Percentiles rank a stretch among this genome's conserved stretches.
Conservation (phyloP, 1,284 basidiomycete species). For the Moesziomyces parantarcticus region DNA sequence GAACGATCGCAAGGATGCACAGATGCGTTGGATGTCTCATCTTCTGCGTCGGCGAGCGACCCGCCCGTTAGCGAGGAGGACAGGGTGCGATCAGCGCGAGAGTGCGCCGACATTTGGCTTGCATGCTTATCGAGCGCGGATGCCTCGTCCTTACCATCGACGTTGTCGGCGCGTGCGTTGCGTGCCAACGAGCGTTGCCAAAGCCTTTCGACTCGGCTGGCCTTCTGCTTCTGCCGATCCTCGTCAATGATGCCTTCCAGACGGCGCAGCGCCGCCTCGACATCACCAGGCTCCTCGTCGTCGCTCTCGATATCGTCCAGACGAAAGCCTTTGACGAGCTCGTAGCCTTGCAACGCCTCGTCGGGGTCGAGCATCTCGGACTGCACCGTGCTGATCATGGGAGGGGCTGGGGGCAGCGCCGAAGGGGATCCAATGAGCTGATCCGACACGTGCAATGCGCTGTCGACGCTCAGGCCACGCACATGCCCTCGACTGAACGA, state of each 20-base stretch:
- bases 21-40: constrained; percentile 21
- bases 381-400: constrained; percentile 51
- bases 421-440: constrained; percentile 7
- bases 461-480: constrained; percentile 39
- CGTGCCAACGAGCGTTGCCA: constrained; percentile 51
- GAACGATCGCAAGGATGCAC: constrained; percentile 26
- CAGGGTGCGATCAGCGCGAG: constrained; percentile 22
- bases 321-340: constrained; percentile 62
- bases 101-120: constrained; percentile 19
- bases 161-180: constrained; percentile 20
- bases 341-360: constrained; percentile 60
- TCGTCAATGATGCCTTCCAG: constrained; percentile 64
- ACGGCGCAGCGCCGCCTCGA: constrained; percentile 59
- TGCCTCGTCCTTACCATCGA: background rate
- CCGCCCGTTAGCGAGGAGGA: constrained; percentile 35
- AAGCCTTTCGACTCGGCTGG: constrained; percentile 51
- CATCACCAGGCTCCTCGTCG: constrained; percentile 61
- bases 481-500: constrained; percentile 27
- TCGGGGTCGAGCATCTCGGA: constrained; percentile 62
- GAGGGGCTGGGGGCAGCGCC: constrained; percentile 15
- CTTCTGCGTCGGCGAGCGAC: constrained; percentile 40
- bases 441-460: constrained; percentile 13
- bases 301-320: constrained; percentile 57
- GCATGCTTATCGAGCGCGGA: constrained; percentile 1
- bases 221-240: constrained; percentile 53